A percentile compares a stretch with the other conserved stretches of the same genome.
These are phyloP conservation scores for Eutypa lata DNA, from an alignment of 2,329 filamentous ascomycete genomes.

Conservation along the genomic window DNA sequence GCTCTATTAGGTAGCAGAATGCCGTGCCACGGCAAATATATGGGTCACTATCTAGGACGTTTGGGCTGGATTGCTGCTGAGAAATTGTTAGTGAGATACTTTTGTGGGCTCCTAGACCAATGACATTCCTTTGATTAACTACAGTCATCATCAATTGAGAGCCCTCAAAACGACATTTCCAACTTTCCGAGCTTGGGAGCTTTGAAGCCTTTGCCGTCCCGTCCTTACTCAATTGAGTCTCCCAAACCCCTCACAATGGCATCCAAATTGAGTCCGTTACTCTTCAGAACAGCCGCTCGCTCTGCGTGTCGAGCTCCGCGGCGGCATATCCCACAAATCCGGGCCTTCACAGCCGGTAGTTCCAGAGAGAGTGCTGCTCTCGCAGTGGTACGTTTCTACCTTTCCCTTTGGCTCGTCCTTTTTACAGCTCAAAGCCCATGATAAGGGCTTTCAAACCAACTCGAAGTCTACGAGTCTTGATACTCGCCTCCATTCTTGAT, in stretches of 20 bases:
- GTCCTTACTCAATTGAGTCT: conserved; percentile 21
- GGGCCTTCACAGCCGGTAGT: conserved; percentile 65
- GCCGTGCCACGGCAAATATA: no score
- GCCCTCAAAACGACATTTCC: neutral
- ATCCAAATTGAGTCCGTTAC: conserved; percentile 73
- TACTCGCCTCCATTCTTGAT: neutral
- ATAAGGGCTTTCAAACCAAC: no score
- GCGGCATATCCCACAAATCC: conserved; percentile 68
- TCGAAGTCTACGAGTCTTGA: no score
- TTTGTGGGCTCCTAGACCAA: neutral
- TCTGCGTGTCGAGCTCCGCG: conserved; percentile 60
- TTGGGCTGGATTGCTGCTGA: no score
- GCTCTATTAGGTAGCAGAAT: no score
- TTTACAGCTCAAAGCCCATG: no score
- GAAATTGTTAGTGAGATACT: neutral
- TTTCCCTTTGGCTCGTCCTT: conserved; percentile 1
- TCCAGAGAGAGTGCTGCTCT: conserved; percentile 71
- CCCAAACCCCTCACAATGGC: conserved; percentile 58
- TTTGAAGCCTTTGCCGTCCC: conserved; percentile 11
- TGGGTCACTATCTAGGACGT: no score
- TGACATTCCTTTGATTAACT: neutral
- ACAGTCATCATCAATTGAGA: neutral
- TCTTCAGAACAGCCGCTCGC: conserved; percentile 67
- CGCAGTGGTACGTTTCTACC: conserved; percentile 56
- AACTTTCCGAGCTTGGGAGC: neutral